Evolutionary conservation across 73 alveolate genomes (phyloP).

Genomic region (Diophrys sp.): DNA sequence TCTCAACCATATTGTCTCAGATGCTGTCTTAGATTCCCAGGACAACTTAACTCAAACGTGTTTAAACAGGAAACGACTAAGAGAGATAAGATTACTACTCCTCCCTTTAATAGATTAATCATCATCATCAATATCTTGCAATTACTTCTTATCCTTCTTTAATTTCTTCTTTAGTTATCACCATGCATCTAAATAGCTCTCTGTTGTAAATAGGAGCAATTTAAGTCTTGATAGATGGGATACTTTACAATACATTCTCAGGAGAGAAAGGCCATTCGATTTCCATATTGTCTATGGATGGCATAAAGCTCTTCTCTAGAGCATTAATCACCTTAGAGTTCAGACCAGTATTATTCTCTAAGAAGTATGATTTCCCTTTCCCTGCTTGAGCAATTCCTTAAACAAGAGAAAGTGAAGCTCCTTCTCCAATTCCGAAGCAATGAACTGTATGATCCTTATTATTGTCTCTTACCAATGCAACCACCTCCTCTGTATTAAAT

Average conservation of each 20-base stretch:
- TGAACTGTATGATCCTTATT: slow-evolving; percentile 29
- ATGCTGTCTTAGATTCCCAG: too few relatives aligned
- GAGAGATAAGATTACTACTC: too few relatives aligned
- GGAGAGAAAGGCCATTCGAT: not conserved
- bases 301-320: slow-evolving; percentile 33
- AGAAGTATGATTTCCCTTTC: slow-evolving; percentile 49
- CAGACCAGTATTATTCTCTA: slow-evolving; percentile 39
- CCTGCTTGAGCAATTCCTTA: slow-evolving; percentile 63
- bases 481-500: slow-evolving; percentile 50
- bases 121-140: too few relatives aligned
- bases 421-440: slow-evolving; percentile 58
- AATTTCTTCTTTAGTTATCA: not conserved
- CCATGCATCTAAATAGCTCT: not conserved
- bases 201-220: not conserved
- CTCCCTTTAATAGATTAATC: too few relatives aligned
- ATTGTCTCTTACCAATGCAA: slow-evolving; percentile 40
- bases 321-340: slow-evolving; percentile 42
- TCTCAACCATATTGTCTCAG: too few relatives aligned
- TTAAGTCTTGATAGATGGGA: not conserved
- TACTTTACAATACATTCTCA: slow-evolving; percentile 3
- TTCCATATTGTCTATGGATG: slow-evolving; percentile 6
- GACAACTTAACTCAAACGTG: too few relatives aligned
- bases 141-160: too few relatives aligned
- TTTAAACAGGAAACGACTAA: too few relatives aligned
- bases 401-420: slow-evolving; percentile 35